A percentile compares a stretch with the other conserved stretches of the same genome.
These are phyloP conservation scores for Agarophyton chilense DNA, from an alignment of 23 red algal species.

Conservation along the genomic window DNA sequence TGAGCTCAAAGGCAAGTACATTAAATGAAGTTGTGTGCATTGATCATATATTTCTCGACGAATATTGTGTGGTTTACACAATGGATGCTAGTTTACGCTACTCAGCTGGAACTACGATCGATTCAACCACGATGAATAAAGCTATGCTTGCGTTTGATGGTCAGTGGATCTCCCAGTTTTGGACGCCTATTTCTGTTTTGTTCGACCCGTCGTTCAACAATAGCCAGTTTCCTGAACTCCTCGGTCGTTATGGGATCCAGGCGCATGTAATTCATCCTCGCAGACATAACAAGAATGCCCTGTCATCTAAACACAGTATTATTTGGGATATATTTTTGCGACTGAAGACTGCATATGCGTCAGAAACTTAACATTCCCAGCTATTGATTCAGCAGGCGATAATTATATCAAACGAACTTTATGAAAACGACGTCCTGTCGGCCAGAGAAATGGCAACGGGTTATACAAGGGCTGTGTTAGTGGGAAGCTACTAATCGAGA, in stretches of 20 bases:
- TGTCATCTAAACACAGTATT: conserved; percentile 28
- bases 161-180: conserved; percentile 16
- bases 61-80: not conserved
- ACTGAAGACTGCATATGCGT: not conserved
- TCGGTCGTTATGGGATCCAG: not conserved
- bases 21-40: conserved; percentile 20
- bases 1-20: not conserved
- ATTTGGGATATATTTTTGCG: not conserved
- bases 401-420: not conserved
- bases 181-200: not conserved
- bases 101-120: not conserved
- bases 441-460: not conserved
- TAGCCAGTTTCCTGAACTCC: not conserved
- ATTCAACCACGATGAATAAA: not conserved
- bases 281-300: not conserved
- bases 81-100: not conserved
- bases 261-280: not conserved
- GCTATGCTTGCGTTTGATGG: not conserved
- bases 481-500: not conserved
- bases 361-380: not conserved
- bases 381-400: not conserved
- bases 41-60: conserved; percentile 18
- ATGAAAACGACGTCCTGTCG: conserved; percentile 2
- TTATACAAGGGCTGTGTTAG: not conserved
- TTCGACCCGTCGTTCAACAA: conserved; percentile 28